A percentile compares a stretch with the other conserved stretches of the same genome.
These are phyloP conservation scores for Chlorella sp. DNA, from an alignment of 139 green algal genomes.

Conservation along the genomic window DNA sequence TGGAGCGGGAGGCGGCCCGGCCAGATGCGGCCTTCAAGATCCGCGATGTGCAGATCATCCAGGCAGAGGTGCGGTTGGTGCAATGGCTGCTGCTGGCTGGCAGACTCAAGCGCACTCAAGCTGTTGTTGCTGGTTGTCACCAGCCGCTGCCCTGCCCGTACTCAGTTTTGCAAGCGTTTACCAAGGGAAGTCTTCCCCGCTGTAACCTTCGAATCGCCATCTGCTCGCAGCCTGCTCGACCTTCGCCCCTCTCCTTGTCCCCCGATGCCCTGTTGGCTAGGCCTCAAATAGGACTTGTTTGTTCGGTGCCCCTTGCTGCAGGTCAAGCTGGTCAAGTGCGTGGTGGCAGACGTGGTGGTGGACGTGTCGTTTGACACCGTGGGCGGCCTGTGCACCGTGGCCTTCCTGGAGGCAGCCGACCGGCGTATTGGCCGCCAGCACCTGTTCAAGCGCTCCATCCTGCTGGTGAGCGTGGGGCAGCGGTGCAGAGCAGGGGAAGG, in stretches of 20 bases:
- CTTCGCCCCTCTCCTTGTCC: too few relatives aligned
- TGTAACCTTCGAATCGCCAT: too few relatives aligned
- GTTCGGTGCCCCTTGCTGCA: too few relatives aligned
- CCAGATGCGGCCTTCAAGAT: slow-evolving; percentile 70
- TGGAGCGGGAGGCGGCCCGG: slow-evolving; percentile 79
- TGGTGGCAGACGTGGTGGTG: slow-evolving; percentile 97
- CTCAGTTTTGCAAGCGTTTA: too few relatives aligned
- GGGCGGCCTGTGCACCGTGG: slow-evolving; percentile 91
- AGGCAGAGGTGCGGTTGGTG: slow-evolving; percentile 93
- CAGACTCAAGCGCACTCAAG: too few relatives aligned
- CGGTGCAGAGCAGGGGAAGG: background rate
- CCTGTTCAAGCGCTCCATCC: slow-evolving; percentile 96
- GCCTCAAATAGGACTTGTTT: too few relatives aligned
- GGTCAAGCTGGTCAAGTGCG: slow-evolving; percentile 91
- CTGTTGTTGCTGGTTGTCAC: too few relatives aligned
- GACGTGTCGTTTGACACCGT: slow-evolving; percentile 96
- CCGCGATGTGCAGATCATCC: slow-evolving; percentile 84
- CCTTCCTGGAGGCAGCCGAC: slow-evolving; percentile 94
- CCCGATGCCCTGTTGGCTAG: too few relatives aligned
- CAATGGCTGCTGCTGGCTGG: too few relatives aligned
- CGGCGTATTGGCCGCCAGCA: slow-evolving; percentile 75
- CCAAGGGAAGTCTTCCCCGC: too few relatives aligned
- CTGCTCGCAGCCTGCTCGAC: too few relatives aligned
- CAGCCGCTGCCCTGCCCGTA: too few relatives aligned
- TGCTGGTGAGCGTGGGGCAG: slow-evolving; percentile 74